Evolutionary conservation across 2,329 filamentous ascomycete genomes (phyloP).

Genomic region (Cladosporium sp.): DNA sequence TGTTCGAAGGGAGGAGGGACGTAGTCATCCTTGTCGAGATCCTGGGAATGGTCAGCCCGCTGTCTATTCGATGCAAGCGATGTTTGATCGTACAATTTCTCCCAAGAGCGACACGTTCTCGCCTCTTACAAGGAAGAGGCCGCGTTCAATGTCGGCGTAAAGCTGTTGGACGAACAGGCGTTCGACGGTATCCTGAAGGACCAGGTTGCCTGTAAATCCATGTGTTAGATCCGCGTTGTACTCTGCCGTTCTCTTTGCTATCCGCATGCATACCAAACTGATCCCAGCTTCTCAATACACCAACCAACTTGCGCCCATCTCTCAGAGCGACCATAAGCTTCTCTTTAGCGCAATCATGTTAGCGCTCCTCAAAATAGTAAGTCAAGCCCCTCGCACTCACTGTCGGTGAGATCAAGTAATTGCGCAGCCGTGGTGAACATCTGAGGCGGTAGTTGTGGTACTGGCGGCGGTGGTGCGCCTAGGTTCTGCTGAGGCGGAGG

Average conservation of each 20-base stretch:
- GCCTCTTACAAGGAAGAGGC: slow-evolving; percentile 86
- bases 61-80: background rate
- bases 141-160: slow-evolving; percentile 80
- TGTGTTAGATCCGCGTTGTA: slow-evolving; percentile 11
- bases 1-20: slow-evolving; percentile 64
- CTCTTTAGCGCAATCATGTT: slow-evolving; percentile 54
- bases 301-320: slow-evolving; percentile 90
- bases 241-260: background rate
- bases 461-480: slow-evolving; percentile 33
- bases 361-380: background rate
- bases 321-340: slow-evolving; percentile 90
- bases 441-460: slow-evolving; percentile 75
- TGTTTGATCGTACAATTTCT: slow-evolving; percentile 62
- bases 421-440: slow-evolving; percentile 99
- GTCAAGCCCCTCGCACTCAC: slow-evolving; percentile 53
- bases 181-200: slow-evolving; percentile 89
- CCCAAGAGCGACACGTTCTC: slow-evolving; percentile 96
- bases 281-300: slow-evolving; percentile 92
- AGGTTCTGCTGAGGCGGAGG: slow-evolving; percentile 3
- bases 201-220: slow-evolving; percentile 70
- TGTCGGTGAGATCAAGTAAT: slow-evolving; percentile 92
- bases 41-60: slow-evolving; percentile 39
- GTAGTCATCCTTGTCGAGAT: slow-evolving; percentile 93
- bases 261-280: slow-evolving; percentile 70
- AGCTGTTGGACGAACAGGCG: slow-evolving; percentile 71